Percentiles rank a stretch among this genome's conserved stretches.
Evolutionary conservation across 2,329 filamentous ascomycete genomes (phyloP).

Genomic region (Hymenoscyphus fraxineus): DNA sequence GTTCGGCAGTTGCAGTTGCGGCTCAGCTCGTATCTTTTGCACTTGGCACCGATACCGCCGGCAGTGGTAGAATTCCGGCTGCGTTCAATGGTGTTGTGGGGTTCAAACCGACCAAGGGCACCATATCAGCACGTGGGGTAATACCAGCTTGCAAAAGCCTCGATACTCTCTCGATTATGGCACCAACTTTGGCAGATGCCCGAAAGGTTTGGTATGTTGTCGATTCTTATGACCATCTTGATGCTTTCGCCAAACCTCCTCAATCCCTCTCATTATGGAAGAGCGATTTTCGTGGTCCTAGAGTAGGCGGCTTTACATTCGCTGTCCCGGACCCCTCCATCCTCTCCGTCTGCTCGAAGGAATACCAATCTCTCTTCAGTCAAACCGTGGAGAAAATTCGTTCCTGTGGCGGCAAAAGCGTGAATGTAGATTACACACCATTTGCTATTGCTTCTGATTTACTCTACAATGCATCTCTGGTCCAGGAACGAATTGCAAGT

Average conservation of each 20-base stretch:
- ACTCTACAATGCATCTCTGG: constrained; percentile 50
- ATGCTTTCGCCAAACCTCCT: constrained; percentile 44
- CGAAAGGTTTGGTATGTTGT: constrained; percentile 46
- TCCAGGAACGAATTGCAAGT: constrained; percentile 47
- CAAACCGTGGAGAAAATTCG: constrained; percentile 37
- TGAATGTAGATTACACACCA: constrained; percentile 40
- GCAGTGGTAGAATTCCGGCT: constrained; percentile 47
- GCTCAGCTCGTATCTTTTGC: constrained; percentile 50
- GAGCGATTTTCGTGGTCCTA: constrained; percentile 29
- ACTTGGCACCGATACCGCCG: constrained; percentile 51
- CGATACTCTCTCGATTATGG: constrained; percentile 50
- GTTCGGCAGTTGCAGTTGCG: constrained; percentile 49
- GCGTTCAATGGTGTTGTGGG: constrained; percentile 49
- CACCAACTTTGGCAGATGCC: constrained; percentile 44
- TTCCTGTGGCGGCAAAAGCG: constrained; percentile 38
- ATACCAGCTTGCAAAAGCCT: constrained; percentile 50
- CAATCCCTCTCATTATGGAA: constrained; percentile 30
- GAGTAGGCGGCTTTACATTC: constrained; percentile 42
- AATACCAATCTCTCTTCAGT: constrained; percentile 40
- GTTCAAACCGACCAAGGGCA: constrained; percentile 46
- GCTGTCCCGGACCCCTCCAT: constrained; percentile 44
- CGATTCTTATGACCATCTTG: constrained; percentile 43
- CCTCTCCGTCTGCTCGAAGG: constrained; percentile 41
- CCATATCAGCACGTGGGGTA: constrained; percentile 44
- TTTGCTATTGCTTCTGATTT: constrained; percentile 48